Percentiles rank a stretch among this genome's conserved stretches.
Evolutionary conservation across 192 early-diverging fungal genomes (phyloP).

Genomic region (Entophlyctis helioformis): DNA sequence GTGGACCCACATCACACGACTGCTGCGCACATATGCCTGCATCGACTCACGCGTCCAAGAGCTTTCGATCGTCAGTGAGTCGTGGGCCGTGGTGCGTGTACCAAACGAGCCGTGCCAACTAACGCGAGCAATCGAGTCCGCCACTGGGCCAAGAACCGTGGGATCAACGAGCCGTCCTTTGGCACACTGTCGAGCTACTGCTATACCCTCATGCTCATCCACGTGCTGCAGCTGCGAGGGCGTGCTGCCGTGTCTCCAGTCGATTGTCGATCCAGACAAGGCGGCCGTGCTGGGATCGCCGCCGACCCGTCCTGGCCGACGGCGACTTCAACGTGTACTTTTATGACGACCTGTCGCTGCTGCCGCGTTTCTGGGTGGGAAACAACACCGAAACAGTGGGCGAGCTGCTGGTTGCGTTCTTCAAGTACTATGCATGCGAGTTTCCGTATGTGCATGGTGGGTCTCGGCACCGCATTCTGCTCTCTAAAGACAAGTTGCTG

Average conservation of each 20-base stretch:
- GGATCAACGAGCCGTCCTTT: conserved; percentile 25
- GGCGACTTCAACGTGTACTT: conserved; percentile 14
- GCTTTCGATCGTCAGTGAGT: conserved; percentile 20
- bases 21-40: conserved; percentile 16
- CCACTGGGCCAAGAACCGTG: conserved; percentile 18
- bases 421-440: conserved; percentile 21
- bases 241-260: conserved; percentile 21
- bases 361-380: conserved; percentile 4
- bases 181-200: conserved; percentile 23
- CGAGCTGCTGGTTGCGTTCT: conserved; percentile 21
- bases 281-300: background rate
- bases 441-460: conserved; percentile 22
- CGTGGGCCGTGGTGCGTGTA: conserved; percentile 17
- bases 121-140: conserved; percentile 12
- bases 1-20: conserved; percentile 13
- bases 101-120: conserved; percentile 29
- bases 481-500: too few relatives aligned
- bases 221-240: conserved; percentile 22
- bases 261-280: conserved; percentile 1
- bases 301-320: background rate
- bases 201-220: conserved; percentile 25
- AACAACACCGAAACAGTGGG: conserved; percentile 15
- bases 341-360: conserved; percentile 9
- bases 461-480: too few relatives aligned
- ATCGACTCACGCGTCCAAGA: conserved; percentile 14